These are phyloP conservation scores for Pythium brassicae DNA, from an alignment of 352 stramenopile species.

Conservation along the genomic window DNA sequence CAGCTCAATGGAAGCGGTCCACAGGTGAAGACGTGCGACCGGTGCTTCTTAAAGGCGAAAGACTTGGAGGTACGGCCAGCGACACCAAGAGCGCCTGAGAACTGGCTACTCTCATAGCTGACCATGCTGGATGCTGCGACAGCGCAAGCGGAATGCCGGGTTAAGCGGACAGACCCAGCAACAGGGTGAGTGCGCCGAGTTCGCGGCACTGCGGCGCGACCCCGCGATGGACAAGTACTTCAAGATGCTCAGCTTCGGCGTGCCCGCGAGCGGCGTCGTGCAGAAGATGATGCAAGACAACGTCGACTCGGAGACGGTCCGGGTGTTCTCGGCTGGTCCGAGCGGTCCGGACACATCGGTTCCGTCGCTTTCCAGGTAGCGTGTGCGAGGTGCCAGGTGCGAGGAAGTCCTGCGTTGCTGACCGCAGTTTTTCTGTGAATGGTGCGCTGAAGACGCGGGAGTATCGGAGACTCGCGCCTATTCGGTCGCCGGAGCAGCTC, in stretches of 20 bases:
- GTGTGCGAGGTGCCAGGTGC: neutral
- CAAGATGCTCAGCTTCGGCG: constrained; percentile 79
- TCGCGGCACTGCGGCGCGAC: constrained; percentile 47
- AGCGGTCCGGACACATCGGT: constrained; percentile 14
- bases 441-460: neutral
- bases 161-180: constrained; percentile 5
- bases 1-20: constrained; percentile 36
- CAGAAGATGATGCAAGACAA: constrained; percentile 85
- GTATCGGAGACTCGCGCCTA: constrained; percentile 4
- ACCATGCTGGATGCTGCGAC: neutral
- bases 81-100: too few species aligned
- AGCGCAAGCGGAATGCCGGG: constrained; percentile 31
- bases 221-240: constrained; percentile 82
- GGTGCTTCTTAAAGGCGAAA: constrained; percentile 71
- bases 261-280: constrained; percentile 54
- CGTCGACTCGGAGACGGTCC: constrained; percentile 49
- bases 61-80: constrained; percentile 36
- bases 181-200: constrained; percentile 38
- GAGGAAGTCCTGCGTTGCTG: constrained; percentile 1
- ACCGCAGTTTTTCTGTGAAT: neutral
- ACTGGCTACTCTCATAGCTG: neutral
- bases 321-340: constrained; percentile 49
- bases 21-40: constrained; percentile 59
- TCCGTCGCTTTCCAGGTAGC: constrained; percentile 1
- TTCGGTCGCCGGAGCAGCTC: constrained; percentile 33